These are phyloP conservation scores for Rhamnella rubrinervis DNA, from an alignment of 331 rosid genomes.

Conservation along the genomic window DNA sequence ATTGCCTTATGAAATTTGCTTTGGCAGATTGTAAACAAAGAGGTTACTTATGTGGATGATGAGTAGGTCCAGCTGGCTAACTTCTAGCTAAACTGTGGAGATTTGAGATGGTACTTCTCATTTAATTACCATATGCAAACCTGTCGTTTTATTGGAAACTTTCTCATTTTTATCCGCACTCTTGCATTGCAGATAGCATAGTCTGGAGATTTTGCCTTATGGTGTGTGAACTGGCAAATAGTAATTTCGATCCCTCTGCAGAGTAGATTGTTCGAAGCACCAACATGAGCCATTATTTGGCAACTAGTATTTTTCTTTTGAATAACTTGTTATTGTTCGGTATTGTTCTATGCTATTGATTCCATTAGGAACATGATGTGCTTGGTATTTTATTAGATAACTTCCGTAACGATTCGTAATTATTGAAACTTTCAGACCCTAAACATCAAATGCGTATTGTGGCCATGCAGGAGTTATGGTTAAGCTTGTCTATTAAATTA, in stretches of 20 bases:
- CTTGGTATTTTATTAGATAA: too few relatives aligned
- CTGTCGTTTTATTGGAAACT: not conserved
- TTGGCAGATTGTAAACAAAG: slow-evolving; percentile 54
- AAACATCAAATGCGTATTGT: too few relatives aligned
- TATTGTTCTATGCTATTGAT: not conserved
- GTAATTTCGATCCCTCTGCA: not conserved
- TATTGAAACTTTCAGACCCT: too few relatives aligned
- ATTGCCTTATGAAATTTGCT: slow-evolving; percentile 14
- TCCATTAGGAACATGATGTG: too few relatives aligned
- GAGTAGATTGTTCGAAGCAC: not conserved
- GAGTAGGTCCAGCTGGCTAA: slow-evolving; percentile 27
- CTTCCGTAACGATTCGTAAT: too few relatives aligned
- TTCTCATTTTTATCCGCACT: not conserved
- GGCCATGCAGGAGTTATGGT: too few relatives aligned
- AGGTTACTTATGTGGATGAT: slow-evolving; percentile 28
- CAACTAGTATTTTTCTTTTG: too few relatives aligned
- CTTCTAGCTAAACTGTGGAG: slow-evolving; percentile 11
- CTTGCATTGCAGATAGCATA: not conserved
- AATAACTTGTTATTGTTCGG: too few relatives aligned
- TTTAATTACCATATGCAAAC: not conserved
- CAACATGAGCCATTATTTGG: not conserved
- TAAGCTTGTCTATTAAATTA: too few relatives aligned
- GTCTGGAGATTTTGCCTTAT: not conserved
- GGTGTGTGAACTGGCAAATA: not conserved
- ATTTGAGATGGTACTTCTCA: not conserved